These are phyloP conservation scores for Aspergillus indologenus DNA, from an alignment of 495 filamentous ascomycete genomes.

Conservation along the genomic window DNA sequence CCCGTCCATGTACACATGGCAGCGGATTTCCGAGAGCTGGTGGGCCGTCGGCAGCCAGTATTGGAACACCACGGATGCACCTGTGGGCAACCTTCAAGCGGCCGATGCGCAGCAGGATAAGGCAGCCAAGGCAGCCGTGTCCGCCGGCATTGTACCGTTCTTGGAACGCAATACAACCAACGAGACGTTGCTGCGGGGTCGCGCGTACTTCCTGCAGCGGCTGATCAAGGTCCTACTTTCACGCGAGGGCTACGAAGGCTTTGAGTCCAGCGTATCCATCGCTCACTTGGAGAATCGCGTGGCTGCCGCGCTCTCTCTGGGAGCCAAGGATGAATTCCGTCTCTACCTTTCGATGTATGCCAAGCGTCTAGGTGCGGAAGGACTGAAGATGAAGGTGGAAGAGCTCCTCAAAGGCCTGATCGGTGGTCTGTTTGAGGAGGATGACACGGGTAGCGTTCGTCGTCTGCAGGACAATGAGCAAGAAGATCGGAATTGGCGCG, in stretches of 20 bases:
- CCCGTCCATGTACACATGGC: conserved; percentile 81
- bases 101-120: conserved; percentile 55
- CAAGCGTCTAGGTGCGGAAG: conserved; percentile 89
- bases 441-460: conserved; percentile 34
- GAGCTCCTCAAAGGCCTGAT: conserved; percentile 79
- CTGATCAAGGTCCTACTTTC: conserved; percentile 82
- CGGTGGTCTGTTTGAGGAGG: conserved; percentile 62
- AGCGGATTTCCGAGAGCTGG: conserved; percentile 90
- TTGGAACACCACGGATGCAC: conserved; percentile 93
- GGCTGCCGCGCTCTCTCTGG: conserved; percentile 80
- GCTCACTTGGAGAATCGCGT: conserved; percentile 95
- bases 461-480: conserved; percentile 55
- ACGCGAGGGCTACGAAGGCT: conserved; percentile 85
- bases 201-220: conserved; percentile 83
- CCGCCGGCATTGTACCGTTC: conserved; percentile 86
- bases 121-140: conserved; percentile 59
- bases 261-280: conserved; percentile 87
- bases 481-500: conserved; percentile 55
- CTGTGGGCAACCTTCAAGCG: conserved; percentile 71
- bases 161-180: conserved; percentile 92
- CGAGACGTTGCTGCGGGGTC: conserved; percentile 85
- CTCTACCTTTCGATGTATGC: conserved; percentile 94
- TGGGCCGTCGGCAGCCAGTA: conserved; percentile 98
- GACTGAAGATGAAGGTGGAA: conserved; percentile 80
- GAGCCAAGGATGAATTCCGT: conserved; percentile 84